Conservation (phyloP, 2,329 filamentous ascomycete species). For the Zymoseptoria ardabiliae region DNA sequence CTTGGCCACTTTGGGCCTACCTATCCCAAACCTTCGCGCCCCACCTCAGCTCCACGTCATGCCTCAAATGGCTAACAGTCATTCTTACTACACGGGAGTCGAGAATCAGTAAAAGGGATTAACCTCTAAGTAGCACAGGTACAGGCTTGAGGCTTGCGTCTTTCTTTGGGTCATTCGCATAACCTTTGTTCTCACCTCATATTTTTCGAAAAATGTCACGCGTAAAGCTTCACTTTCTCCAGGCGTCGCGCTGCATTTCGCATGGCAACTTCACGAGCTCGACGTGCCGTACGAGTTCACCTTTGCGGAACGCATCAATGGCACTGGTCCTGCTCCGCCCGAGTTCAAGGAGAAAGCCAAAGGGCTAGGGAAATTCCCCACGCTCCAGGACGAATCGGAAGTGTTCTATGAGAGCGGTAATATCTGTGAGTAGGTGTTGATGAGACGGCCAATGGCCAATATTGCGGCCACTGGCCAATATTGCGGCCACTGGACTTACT, state of each 20-base stretch:
- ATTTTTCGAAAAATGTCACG: background rate
- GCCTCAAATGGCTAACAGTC: background rate
- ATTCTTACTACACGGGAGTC: background rate
- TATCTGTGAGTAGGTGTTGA: constrained; percentile 37
- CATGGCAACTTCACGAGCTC: constrained; percentile 43
- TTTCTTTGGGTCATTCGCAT: background rate
- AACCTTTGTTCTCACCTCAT: background rate
- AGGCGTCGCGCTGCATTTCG: constrained; percentile 40
- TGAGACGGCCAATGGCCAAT: background rate
- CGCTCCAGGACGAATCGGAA: constrained; percentile 37
- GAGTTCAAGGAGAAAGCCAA: constrained; percentile 37
- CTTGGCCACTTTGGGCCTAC: too few species aligned
- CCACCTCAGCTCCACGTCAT: background rate
- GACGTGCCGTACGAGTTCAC: constrained; percentile 36
- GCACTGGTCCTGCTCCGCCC: constrained; percentile 32
- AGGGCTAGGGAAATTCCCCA: constrained; percentile 42
- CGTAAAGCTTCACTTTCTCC: constrained; percentile 43
- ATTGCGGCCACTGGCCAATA: background rate
- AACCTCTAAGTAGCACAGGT: background rate
- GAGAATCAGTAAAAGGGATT: background rate
- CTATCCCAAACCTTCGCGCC: background rate
- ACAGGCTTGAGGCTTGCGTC: background rate
- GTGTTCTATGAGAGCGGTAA: constrained; percentile 39
- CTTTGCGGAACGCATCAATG: constrained; percentile 33
- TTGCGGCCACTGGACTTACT: background rate